These are phyloP conservation scores for Coffea humblotiana DNA, from an alignment of 305 asterid genomes.

Conservation along the genomic window DNA sequence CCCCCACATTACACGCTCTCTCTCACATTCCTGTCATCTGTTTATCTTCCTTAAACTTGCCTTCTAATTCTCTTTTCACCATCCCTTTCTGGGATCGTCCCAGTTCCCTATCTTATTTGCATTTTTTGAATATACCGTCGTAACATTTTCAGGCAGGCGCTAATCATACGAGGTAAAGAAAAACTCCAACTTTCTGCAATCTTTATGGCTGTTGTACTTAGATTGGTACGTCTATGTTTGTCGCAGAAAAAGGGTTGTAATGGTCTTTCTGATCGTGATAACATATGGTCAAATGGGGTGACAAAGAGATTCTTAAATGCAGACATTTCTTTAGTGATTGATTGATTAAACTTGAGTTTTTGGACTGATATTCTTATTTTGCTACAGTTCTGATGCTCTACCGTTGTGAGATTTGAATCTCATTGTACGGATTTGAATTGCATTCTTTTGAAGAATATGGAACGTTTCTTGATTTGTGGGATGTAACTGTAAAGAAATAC, in stretches of 20 bases:
- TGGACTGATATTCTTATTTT: background rate
- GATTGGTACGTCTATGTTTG: background rate
- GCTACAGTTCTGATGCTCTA: background rate
- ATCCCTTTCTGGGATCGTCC: constrained; percentile 16
- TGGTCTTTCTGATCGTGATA: background rate
- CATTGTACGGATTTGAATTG: background rate
- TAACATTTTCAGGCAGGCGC: background rate
- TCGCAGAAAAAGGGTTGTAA: background rate
- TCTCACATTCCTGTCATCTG: constrained; percentile 9
- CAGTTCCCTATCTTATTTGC: background rate
- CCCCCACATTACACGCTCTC: constrained; percentile 19
- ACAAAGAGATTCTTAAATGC: background rate
- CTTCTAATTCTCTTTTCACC: background rate
- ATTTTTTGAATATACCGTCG: background rate
- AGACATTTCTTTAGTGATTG: background rate
- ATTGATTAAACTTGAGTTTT: background rate
- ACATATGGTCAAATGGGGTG: background rate
- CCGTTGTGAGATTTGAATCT: background rate
- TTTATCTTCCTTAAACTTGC: constrained; percentile 2
- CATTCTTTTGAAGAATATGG: background rate
- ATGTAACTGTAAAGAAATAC: background rate
- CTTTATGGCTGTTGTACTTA: background rate
- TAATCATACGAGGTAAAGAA: constrained; percentile 6
- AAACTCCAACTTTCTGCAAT: background rate
- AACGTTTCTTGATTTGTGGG: constrained; percentile 2